Conservation (phyloP, 2,329 filamentous ascomycete genomes). For the Chrysoporthe puriensis region DNA sequence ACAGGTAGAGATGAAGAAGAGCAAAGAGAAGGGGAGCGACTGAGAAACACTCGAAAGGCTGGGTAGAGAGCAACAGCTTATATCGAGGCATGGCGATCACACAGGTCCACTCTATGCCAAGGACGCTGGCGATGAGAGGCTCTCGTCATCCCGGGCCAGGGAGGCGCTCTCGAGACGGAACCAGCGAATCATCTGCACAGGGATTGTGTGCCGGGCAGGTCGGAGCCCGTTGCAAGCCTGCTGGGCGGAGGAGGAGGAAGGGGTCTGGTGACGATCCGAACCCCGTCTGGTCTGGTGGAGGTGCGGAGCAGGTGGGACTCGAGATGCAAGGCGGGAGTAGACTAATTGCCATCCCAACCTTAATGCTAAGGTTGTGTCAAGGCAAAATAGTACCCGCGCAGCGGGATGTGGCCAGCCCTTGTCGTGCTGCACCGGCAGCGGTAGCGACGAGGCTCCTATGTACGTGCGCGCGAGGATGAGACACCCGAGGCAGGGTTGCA, state of each 20-base stretch:
- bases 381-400: conserved; percentile 11
- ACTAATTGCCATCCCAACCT: conserved; percentile 25
- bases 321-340: background rate
- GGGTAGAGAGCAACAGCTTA: conserved; percentile 44
- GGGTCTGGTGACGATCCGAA: conserved; percentile 11
- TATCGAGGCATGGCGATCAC: conserved; percentile 48
- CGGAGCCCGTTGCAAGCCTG: conserved; percentile 27
- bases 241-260: conserved; percentile 6
- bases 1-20: conserved; percentile 38
- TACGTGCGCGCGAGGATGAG: conserved; percentile 14
- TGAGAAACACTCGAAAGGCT: conserved; percentile 21
- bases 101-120: conserved; percentile 1
- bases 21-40: conserved; percentile 35
- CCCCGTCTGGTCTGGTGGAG: conserved; percentile 15
- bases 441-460: background rate
- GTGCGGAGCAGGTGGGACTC: conserved; percentile 3
- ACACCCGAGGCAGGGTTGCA: conserved; percentile 17
- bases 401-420: background rate
- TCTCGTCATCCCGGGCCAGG: conserved; percentile 37
- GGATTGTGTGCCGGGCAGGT: conserved; percentile 32
- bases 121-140: background rate
- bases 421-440: background rate
- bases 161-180: conserved; percentile 48
- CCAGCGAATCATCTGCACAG: conserved; percentile 42
- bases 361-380: conserved; percentile 25